A percentile compares a stretch with the other conserved stretches of the same genome.
These are phyloP conservation scores for Microstroma glucosiphilum DNA, from an alignment of 1,284 basidiomycete genomes.

Conservation along the genomic window DNA sequence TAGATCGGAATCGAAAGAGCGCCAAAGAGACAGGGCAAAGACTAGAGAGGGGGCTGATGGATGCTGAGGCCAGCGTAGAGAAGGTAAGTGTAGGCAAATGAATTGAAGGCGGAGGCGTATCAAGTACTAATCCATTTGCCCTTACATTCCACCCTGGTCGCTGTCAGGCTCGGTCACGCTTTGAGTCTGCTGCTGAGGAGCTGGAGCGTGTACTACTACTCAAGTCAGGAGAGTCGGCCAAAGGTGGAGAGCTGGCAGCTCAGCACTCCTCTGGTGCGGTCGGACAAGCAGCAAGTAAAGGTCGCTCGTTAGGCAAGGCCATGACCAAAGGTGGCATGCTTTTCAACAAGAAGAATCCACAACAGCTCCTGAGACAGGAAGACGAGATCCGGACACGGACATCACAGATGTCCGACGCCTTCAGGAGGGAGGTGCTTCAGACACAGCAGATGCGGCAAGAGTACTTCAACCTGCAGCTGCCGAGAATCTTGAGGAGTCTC, in stretches of 20 bases:
- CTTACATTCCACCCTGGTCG: too few relatives aligned
- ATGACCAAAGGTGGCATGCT: slow-evolving; percentile 84
- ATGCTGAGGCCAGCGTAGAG: slow-evolving; percentile 80
- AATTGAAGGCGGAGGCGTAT: too few relatives aligned
- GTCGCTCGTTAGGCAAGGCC: slow-evolving; percentile 58
- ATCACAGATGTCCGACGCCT: slow-evolving; percentile 77
- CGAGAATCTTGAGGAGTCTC: slow-evolving; percentile 81
- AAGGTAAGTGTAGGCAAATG: slow-evolving; percentile 56
- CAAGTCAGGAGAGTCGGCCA: slow-evolving; percentile 74
- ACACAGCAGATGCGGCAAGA: slow-evolving; percentile 86
- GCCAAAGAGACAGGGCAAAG: slow-evolving; percentile 59
- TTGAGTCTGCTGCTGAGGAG: slow-evolving; percentile 87
- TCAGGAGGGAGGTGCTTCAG: slow-evolving; percentile 82
- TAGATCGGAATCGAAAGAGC: slow-evolving; percentile 82
- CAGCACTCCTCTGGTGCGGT: slow-evolving; percentile 11
- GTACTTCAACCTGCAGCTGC: slow-evolving; percentile 90
- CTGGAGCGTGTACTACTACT: slow-evolving; percentile 84
- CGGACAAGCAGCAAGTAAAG: slow-evolving; percentile 57
- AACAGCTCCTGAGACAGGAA: slow-evolving; percentile 85
- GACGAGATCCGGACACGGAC: slow-evolving; percentile 83
- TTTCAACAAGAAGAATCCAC: slow-evolving; percentile 79
- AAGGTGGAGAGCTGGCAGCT: slow-evolving; percentile 32
- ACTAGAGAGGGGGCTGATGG: slow-evolving; percentile 79
- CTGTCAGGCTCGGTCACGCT: slow-evolving; percentile 63
- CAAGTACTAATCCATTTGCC: too few relatives aligned